Evolutionary conservation across 169 alveolate genomes (phyloP), one percentile per base, ranked within the genome.

Genomic region (Plasmodium relictum): DNA sequence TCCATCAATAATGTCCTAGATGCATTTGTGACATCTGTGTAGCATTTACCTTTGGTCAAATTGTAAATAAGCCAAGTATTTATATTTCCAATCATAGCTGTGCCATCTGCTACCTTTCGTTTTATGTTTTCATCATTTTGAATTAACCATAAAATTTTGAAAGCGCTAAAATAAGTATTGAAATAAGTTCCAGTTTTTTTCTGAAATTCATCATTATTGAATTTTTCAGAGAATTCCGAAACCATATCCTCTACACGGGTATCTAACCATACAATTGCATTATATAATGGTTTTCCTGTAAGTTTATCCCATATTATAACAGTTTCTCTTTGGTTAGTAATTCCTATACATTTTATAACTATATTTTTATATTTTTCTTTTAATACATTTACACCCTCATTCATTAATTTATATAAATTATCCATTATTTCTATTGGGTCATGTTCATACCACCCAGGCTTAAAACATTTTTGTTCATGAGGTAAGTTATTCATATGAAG

Each of bases 181-280:
- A 97, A 92, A 9, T 97, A 96, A 0, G 97, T 88, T 2, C 99
- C 99, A 16, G 98, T 96, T 68, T 88, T 95, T 58, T 93, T 89
- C 88, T 92, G 94, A 78, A 94, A 96, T 48, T 76, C 50, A 20
- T 92, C 92, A 31, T 95, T 73, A 10, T 97, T 92, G 61, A 94
- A 85, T 20, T 88, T 80, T 41, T 83, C 48, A 12, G 88, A 62
- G 42, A 93, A 74, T 24, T 93, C 88, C 18, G 94, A 37, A 31
- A 96, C 98, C 20, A 93, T 86, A 3, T 88, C 96, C 50, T 88
- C 78, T 0, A 97, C 97, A 42, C 99, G 91, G 4, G 96, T 89
- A 89, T 97, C 99, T 50, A 96, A 92, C 99, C 99, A 98, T 1
- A 98, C 98, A 37, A 98, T 96, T n/a, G 99, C 98, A 78, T 97